These are phyloP conservation scores for Annulohypoxylon bovei DNA, from an alignment of 495 filamentous ascomycete genomes.

Conservation along the genomic window DNA sequence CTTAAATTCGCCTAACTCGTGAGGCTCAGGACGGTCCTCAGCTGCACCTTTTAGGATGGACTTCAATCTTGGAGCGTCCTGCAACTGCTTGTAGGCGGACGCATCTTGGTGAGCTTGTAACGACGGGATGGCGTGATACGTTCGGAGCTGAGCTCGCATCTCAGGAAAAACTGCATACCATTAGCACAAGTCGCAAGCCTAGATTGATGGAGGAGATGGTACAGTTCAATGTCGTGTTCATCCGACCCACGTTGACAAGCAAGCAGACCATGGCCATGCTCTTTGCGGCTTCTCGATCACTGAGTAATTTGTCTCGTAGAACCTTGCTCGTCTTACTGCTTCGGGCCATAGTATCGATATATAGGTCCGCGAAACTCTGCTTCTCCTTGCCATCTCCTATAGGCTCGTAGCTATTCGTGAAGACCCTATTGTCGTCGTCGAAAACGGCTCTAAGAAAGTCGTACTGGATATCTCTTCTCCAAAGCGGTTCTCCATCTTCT, in stretches of 20 bases:
- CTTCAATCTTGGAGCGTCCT: constrained; percentile 95
- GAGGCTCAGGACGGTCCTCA: constrained; percentile 89
- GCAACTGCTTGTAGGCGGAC: constrained; percentile 96
- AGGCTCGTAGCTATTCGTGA: constrained; percentile 83
- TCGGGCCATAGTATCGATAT: constrained; percentile 97
- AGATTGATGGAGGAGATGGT: constrained; percentile 43
- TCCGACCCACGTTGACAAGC: constrained; percentile 94
- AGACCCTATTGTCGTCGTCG: constrained; percentile 82
- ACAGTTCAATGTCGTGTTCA: constrained; percentile 99
- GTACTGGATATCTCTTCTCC: constrained; percentile 97
- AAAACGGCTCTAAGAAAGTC: constrained; percentile 94
- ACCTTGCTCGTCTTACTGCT: constrained; percentile 99
- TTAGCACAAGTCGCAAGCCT: constrained; percentile 43
- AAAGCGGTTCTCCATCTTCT: constrained; percentile 94
- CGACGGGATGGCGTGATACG: constrained; percentile 97
- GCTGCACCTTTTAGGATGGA: constrained; percentile 97
- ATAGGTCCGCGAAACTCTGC: constrained; percentile 92
- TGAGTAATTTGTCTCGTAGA: constrained; percentile 93
- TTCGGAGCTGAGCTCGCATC: constrained; percentile 97
- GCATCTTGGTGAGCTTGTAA: constrained; percentile 94
- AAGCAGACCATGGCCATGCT: constrained; percentile 99
- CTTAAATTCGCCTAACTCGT: constrained; percentile 85
- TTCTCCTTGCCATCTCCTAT: constrained; percentile 67
- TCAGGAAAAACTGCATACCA: constrained; percentile 86
- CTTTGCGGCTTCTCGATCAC: constrained; percentile 88